phyloP scores from a whole-genome alignment of 768 basidiomycete species.

The Melanogaster broomeanus region DNA sequence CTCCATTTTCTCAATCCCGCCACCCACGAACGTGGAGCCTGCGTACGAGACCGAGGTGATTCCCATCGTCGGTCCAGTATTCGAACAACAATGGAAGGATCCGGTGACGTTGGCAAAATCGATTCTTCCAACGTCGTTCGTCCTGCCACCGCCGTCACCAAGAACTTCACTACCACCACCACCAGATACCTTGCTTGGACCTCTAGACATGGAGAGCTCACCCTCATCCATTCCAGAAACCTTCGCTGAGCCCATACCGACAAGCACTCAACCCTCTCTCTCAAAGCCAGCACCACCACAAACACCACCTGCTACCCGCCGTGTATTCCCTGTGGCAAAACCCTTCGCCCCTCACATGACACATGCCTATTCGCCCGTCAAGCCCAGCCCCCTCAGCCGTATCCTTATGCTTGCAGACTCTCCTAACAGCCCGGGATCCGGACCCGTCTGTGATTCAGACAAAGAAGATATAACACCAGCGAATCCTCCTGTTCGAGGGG shows the following conservation, averaged over 20 bases:
- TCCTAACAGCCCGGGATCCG: slow-evolving; percentile 41
- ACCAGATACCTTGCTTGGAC: slow-evolving; percentile 38
- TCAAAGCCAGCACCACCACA: slow-evolving; percentile 8
- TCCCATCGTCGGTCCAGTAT: slow-evolving; percentile 26
- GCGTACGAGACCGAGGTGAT: slow-evolving; percentile 58
- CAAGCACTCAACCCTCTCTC: slow-evolving; percentile 22
- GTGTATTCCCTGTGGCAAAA: slow-evolving; percentile 71
- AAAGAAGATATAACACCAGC: slow-evolving; percentile 25
- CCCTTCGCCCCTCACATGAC: slow-evolving; percentile 68
- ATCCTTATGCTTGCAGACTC: slow-evolving; percentile 74
- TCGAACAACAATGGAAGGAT: slow-evolving; percentile 24
- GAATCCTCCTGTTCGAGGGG: slow-evolving; percentile 22
- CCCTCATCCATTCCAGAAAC: neutral
- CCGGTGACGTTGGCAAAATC: slow-evolving; percentile 38
- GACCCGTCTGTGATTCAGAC: neutral
- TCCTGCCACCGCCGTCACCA: slow-evolving; percentile 78
- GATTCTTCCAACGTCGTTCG: slow-evolving; percentile 69
- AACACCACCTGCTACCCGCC: slow-evolving; percentile 31
- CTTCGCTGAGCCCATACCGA: slow-evolving; percentile 18
- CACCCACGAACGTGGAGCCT: slow-evolving; percentile 39
- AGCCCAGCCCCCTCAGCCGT: slow-evolving; percentile 78
- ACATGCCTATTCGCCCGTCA: slow-evolving; percentile 81
- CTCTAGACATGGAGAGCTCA: slow-evolving; percentile 7
- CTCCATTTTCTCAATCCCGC: slow-evolving; percentile 37
- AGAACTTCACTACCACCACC: slow-evolving; percentile 59